Base-by-base conservation (phyloP, 768 basidiomycete genomes). In the Podaxis sp. region DNA sequence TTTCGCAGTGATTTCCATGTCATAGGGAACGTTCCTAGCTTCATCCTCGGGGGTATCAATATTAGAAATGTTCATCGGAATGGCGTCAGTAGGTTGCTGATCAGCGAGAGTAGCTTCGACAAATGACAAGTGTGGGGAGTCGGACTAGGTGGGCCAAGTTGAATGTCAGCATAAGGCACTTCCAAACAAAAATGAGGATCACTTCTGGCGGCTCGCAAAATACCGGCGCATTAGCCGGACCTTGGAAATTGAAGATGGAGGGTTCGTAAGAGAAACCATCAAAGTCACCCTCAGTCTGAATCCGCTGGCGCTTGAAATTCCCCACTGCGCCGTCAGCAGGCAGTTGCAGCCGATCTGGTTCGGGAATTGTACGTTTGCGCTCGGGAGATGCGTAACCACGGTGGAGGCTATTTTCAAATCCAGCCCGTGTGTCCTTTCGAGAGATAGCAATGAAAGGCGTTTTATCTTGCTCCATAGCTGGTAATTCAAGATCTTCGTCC, bases 401-500 rank as follows among this genome's bases (percentile, higher is more conserved):
- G 13, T 4, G 22, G 9, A 9, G 47, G 2, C 53, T 13, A 54
- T 22, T 3, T 2, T 24, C 36, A 27, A 27, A 8, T 27, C 7
- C 17, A 40, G 3, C 36, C 12, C 19, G 43, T 12, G 33, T 15
- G 25, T 38, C n/a, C 36, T 29, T 49, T 19, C 54, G 19, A n/a
- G 61, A 50, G 6, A 62, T 55, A 27, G 40, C 29, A 8, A 62
- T 62, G 2, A 56, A 36, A 1, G 61, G 61, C 24, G 36, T 17
- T 5, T 22, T 7, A 15, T 55, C 61, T 22, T 27, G 19, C 11
- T 56, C 24, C 9, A 50, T 11, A 3, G 2, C 9, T 4, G 47
- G 54, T 17, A 56, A 22, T 2, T 62, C 43, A 40, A 62, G 3
- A 29, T 56, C 54, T 22, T 62, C 55, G 15, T 60, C 37, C 40